Conservation (phyloP, 176 grass and related monocot species). For the Saccharum officinarum region DNA sequence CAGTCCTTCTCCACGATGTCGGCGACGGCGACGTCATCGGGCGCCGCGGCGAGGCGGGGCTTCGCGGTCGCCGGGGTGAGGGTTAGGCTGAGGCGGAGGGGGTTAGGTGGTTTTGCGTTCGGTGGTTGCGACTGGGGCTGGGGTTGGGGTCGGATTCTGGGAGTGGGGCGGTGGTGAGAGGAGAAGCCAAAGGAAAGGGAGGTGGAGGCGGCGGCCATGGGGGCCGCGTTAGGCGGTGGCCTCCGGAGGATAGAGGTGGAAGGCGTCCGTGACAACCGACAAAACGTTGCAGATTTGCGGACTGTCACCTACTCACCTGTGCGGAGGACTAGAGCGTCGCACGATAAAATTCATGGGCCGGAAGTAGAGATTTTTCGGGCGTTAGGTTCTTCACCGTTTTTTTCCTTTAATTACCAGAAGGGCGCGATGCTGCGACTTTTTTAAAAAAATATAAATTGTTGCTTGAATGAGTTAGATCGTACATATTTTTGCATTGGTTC, state of each 20-base stretch:
- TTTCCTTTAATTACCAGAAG: no score
- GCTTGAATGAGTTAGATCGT: no score
- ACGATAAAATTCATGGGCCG: no score
- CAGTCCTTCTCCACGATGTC: conserved; percentile 87
- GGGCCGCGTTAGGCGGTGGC: not conserved
- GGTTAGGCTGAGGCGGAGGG: conserved; percentile 23
- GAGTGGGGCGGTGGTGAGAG: conserved; percentile 1
- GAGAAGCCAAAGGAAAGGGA: conserved; percentile 40
- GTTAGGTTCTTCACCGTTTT: no score
- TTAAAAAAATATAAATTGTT: no score
- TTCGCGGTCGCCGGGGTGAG: not conserved
- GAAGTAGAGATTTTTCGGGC: no score
- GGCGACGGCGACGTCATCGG: conserved; percentile 47
- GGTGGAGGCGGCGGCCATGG: conserved; percentile 41
- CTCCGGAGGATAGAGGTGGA: not conserved
- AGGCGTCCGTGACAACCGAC: not conserved
- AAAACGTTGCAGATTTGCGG: not conserved
- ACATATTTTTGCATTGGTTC: no score
- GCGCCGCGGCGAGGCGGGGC: conserved; percentile 6
- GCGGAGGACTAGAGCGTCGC: no score
- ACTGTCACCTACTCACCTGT: no score
- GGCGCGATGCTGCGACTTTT: no score
- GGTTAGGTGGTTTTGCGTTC: not conserved
- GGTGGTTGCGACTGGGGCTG: not conserved
- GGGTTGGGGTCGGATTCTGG: not conserved